A percentile compares a stretch with the other conserved stretches of the same genome.
Conservation (phyloP, 176 grass and related monocot genomes). For the Musa itinerans region DNA sequence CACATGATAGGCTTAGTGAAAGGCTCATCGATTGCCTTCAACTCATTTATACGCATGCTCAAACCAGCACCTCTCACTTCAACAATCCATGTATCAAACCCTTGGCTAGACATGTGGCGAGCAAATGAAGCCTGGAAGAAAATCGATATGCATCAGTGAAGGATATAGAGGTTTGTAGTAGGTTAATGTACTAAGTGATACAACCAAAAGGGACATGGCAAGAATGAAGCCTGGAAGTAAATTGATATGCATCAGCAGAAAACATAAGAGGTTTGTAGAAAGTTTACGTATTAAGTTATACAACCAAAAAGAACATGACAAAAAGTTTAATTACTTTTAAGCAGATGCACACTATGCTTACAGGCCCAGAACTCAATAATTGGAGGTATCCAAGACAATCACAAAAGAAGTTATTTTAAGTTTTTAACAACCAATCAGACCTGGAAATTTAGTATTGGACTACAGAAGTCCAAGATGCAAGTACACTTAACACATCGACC, state of each 20-base stretch:
- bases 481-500: no score
- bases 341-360: no score
- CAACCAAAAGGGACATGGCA: slow-evolving; percentile 3
- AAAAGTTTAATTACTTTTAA: no score
- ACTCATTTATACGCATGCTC: slow-evolving; percentile 33
- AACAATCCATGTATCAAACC: slow-evolving; percentile 96
- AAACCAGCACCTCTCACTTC: slow-evolving; percentile 87
- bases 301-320: no score
- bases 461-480: no score
- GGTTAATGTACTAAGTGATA: slow-evolving; percentile 2
- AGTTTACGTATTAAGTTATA: not conserved
- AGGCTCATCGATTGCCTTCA: not conserved
- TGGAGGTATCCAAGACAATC: no score
- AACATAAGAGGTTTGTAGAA: not conserved
- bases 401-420: no score
- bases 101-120: slow-evolving; percentile 89
- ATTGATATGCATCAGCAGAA: not conserved
- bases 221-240: not conserved
- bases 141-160: slow-evolving; percentile 23
- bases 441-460: no score
- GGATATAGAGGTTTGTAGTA: not conserved
- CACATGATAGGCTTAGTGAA: slow-evolving; percentile 7
- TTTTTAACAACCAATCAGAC: no score
- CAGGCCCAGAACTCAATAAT: no score
- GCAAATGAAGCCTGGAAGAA: slow-evolving; percentile 85